Percentiles rank a stretch among this genome's conserved stretches.
Conservation (phyloP, 495 filamentous ascomycete genomes). For the Gamarada debralockiae region DNA sequence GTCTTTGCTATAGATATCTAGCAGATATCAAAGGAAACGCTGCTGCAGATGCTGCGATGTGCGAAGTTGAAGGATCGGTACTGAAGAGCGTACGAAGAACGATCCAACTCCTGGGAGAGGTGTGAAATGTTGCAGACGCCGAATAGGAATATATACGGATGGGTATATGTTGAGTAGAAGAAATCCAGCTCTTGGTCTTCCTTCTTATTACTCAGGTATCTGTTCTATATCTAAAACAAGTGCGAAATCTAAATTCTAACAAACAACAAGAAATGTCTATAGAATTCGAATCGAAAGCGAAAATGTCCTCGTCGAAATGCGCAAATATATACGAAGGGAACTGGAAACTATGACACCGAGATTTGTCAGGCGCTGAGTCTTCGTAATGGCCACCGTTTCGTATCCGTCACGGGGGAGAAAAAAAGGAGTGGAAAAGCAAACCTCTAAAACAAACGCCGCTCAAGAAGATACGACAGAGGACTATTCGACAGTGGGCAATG, state of each 20-base stretch:
- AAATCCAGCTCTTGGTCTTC: slow-evolving; percentile 6
- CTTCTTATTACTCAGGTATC: neutral
- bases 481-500: neutral
- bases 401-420: neutral
- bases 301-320: neutral
- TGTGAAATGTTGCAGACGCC: neutral
- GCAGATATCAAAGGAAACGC: neutral
- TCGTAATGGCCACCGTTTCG: neutral
- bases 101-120: neutral
- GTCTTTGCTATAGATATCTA: neutral
- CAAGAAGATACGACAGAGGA: slow-evolving; percentile 2
- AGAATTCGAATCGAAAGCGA: neutral
- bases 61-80: no score
- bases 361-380: neutral
- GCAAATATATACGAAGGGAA: neutral
- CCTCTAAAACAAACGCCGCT: slow-evolving; percentile 4
- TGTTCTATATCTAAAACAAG: neutral
- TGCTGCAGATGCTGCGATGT: neutral
- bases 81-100: neutral
- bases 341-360: neutral
- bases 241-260: neutral
- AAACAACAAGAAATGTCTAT: slow-evolving; percentile 5
- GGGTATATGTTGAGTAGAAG: neutral
- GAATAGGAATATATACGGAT: neutral
- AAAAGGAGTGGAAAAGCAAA: neutral